These are phyloP conservation scores for Myrica gale DNA, from an alignment of 306 rosid species.

Conservation along the genomic window DNA sequence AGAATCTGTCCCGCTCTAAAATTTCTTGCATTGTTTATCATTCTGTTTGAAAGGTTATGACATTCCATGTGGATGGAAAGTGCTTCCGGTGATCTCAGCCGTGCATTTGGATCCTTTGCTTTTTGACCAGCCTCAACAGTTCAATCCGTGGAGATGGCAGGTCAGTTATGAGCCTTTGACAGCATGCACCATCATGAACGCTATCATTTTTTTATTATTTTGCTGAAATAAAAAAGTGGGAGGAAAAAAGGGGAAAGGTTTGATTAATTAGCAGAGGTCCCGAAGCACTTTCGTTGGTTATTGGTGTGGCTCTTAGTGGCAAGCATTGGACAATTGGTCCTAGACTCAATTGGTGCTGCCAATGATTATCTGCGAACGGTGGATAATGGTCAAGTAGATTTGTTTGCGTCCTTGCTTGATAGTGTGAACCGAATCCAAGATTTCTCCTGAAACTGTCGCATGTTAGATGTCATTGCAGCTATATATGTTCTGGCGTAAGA, in stretches of 20 bases:
- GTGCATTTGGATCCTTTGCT: constrained; percentile 86
- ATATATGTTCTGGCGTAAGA: background rate
- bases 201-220: background rate
- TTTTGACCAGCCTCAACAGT: constrained; percentile 93
- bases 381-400: background rate
- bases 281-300: constrained; percentile 47
- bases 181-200: constrained; percentile 40
- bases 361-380: background rate
- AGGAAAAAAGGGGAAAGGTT: background rate
- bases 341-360: constrained; percentile 23
- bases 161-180: constrained; percentile 45
- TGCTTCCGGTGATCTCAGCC: constrained; percentile 96
- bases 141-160: constrained; percentile 99
- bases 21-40: constrained; percentile 15
- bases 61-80: constrained; percentile 99
- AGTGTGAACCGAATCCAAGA: background rate
- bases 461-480: background rate
- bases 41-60: constrained; percentile 68
- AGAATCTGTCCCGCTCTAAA: constrained; percentile 1
- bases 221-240: background rate
- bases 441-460: background rate
- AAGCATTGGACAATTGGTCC: constrained; percentile 35
- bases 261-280: constrained; percentile 37
- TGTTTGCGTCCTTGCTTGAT: background rate
- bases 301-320: constrained; percentile 43